phyloP scores from a whole-genome alignment of 2,329 filamentous ascomycete genomes.

The Diplodia corticola region DNA sequence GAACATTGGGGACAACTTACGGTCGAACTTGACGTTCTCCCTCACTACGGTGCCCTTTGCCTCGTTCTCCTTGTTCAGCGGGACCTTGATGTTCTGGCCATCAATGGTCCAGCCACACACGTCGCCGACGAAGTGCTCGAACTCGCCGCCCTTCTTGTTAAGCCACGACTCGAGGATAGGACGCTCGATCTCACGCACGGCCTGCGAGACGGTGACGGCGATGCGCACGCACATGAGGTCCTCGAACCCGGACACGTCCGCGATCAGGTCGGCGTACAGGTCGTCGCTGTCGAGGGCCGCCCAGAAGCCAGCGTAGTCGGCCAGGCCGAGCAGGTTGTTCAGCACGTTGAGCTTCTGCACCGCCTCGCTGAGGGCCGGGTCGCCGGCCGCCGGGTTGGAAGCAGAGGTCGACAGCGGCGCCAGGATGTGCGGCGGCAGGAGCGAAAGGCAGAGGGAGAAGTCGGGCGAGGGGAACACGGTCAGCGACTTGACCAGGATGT shows the following conservation, averaged over 20 bases:
- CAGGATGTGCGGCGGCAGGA: constrained; percentile 82
- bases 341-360: constrained; percentile 83
- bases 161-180: constrained; percentile 52
- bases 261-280: constrained; percentile 90
- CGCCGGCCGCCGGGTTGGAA: constrained; percentile 58
- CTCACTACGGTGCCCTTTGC: constrained; percentile 87
- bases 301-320: constrained; percentile 94
- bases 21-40: constrained; percentile 89
- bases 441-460: constrained; percentile 90
- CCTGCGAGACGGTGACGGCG: constrained; percentile 82
- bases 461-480: constrained; percentile 96
- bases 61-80: constrained; percentile 94
- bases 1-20: constrained; percentile 38
- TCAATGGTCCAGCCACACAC: constrained; percentile 81
- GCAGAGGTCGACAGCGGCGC: constrained; percentile 55
- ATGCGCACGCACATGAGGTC: constrained; percentile 89
- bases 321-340: constrained; percentile 83
- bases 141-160: constrained; percentile 48
- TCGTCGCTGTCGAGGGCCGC: constrained; percentile 88
- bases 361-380: constrained; percentile 77
- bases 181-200: constrained; percentile 69
- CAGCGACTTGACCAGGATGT: constrained; percentile 96
- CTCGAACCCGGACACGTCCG: constrained; percentile 93
- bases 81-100: constrained; percentile 67
- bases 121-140: constrained; percentile 52